Conservation (phyloP, 805 yeast species). For the Saturnispora besseyi region DNA sequence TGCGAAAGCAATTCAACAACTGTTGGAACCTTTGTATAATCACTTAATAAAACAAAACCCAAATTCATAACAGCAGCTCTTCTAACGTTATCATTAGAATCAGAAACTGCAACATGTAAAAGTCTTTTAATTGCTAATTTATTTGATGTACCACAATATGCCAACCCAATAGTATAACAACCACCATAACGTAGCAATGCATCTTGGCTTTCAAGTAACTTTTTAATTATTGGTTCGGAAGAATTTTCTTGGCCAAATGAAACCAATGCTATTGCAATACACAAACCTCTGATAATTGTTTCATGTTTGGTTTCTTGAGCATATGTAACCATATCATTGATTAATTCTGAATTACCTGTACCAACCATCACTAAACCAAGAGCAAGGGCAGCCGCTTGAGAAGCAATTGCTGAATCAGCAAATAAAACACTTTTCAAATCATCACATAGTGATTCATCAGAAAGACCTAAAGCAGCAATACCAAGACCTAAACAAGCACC, state of each 20-base stretch:
- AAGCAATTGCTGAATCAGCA: conserved; percentile 86
- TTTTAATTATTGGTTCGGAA: conserved; percentile 61
- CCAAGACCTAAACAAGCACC: conserved; percentile 96
- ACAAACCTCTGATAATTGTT: conserved; percentile 86
- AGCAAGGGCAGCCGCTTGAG: conserved; percentile 92
- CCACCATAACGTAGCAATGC: conserved; percentile 92
- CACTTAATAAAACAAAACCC: conserved; percentile 86
- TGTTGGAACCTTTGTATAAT: conserved; percentile 88
- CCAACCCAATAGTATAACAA: conserved; percentile 86
- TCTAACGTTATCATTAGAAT: conserved; percentile 92
- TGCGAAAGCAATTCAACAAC: conserved; percentile 88
- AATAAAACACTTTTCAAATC: conserved; percentile 75
- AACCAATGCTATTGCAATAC: conserved; percentile 80
- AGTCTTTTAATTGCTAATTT: conserved; percentile 78
- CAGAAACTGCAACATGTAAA: conserved; percentile 91
- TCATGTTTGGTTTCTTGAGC: conserved; percentile 96
- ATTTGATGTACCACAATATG: conserved; percentile 94
- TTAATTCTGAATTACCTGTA: conserved; percentile 61
- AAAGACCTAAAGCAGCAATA: conserved; percentile 93
- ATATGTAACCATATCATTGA: conserved; percentile 75
- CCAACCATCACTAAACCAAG: conserved; percentile 97
- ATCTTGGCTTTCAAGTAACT: conserved; percentile 64
- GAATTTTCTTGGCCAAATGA: conserved; percentile 79
- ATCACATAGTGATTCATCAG: conserved; percentile 64
- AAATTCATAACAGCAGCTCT: conserved; percentile 89